Evolutionary conservation across 306 rosid genomes (phyloP).

Genomic region (Vachellia collinsii): DNA sequence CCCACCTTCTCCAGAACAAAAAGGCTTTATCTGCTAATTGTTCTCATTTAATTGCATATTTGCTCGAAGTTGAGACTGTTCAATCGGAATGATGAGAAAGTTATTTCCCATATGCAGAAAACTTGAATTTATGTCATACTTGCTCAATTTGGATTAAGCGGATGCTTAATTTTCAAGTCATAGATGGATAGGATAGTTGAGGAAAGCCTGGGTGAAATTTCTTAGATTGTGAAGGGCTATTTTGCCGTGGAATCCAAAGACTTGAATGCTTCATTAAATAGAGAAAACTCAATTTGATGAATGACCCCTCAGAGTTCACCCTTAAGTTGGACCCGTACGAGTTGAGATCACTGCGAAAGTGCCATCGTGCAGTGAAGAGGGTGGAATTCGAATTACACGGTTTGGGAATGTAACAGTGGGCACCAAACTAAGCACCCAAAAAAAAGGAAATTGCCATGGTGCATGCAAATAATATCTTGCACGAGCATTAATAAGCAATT

Average conservation of each 20-base stretch:
- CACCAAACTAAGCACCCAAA: not conserved
- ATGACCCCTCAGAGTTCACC: not conserved
- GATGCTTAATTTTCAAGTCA: slow-evolving; percentile 20
- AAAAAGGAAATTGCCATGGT: not conserved
- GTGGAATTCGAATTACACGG: not conserved
- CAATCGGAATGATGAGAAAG: not conserved
- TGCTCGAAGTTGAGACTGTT: too few relatives aligned
- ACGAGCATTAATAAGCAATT: not conserved
- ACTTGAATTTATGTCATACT: not conserved
- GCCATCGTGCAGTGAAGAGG: not conserved
- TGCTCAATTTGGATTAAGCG: not conserved
- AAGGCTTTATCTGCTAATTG: too few relatives aligned
- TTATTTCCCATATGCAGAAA: not conserved
- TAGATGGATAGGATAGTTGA: not conserved
- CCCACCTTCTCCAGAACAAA: too few relatives aligned
- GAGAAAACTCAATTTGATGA: not conserved
- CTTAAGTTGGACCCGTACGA: not conserved
- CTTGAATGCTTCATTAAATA: not conserved
- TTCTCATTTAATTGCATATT: too few relatives aligned
- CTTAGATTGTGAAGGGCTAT: not conserved
- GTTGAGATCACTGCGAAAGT: not conserved
- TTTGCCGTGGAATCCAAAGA: not conserved
- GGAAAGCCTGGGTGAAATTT: slow-evolving; percentile 25
- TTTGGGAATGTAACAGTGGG: not conserved
- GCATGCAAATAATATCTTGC: not conserved